Evolutionary conservation across 306 rosid species (phyloP).

Genomic region (Corylus avellana): DNA sequence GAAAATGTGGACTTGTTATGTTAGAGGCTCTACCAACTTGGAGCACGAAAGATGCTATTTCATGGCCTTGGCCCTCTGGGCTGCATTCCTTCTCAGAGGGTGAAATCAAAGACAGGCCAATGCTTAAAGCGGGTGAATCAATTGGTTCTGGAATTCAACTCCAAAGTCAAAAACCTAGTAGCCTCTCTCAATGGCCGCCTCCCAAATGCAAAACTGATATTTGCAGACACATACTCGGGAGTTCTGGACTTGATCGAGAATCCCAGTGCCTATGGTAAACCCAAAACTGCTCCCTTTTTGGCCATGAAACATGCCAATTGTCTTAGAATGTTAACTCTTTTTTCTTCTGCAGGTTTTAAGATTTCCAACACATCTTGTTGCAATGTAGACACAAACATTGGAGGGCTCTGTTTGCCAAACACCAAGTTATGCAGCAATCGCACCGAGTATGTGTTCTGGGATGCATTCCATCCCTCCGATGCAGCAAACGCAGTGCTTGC

Average conservation of each 20-base stretch:
- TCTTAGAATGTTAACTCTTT: neutral
- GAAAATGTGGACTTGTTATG: neutral
- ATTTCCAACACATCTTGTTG: constrained; percentile 84
- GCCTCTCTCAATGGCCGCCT: constrained; percentile 50
- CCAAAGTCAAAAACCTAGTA: constrained; percentile 48
- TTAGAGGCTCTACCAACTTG: constrained; percentile 64
- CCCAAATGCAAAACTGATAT: constrained; percentile 46
- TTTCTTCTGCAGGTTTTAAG: constrained; percentile 53
- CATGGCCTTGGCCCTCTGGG: constrained; percentile 84
- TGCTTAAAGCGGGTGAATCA: constrained; percentile 68
- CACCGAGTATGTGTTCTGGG: constrained; percentile 77
- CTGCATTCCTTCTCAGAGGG: constrained; percentile 93
- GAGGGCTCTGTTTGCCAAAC: constrained; percentile 87
- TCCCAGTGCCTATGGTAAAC: constrained; percentile 55
- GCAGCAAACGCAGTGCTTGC: constrained; percentile 77
- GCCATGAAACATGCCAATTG: neutral
- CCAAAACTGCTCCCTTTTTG: neutral
- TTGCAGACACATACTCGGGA: constrained; percentile 62
- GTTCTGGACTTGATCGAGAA: constrained; percentile 65
- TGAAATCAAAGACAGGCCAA: constrained; percentile 61
- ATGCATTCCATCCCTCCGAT: constrained; percentile 91
- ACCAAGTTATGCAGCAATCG: constrained; percentile 65
- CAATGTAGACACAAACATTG: constrained; percentile 68
- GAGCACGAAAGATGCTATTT: constrained; percentile 61
- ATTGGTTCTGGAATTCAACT: constrained; percentile 46